Percentiles rank a stretch among this genome's conserved stretches.
These are phyloP conservation scores for Penicillium sp. DNA, from an alignment of 2,329 filamentous ascomycete species.

Conservation along the genomic window DNA sequence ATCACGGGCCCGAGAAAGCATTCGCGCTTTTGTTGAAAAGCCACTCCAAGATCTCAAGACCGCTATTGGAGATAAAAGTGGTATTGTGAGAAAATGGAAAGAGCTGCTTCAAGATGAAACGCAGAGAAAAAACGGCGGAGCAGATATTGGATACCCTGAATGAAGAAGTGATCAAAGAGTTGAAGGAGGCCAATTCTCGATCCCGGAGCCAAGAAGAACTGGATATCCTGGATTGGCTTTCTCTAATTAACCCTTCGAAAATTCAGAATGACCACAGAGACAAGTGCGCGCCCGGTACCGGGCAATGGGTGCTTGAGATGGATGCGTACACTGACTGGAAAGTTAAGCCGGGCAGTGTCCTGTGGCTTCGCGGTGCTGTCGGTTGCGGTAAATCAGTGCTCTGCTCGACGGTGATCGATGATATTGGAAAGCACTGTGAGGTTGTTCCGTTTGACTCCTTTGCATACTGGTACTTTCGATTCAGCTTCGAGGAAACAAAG, in stretches of 20 bases:
- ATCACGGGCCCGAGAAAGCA: neutral
- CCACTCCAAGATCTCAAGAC: neutral
- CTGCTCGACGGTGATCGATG: neutral
- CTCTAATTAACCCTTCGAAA: neutral
- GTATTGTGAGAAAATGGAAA: neutral
- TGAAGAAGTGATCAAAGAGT: neutral
- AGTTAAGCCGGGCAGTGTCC: neutral
- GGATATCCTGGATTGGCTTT: neutral
- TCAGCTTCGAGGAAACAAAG: neutral
- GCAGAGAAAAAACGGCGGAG: neutral
- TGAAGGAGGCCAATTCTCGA: neutral
- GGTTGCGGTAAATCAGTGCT: neutral
- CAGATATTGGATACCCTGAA: neutral
- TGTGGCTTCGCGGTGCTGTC: neutral
- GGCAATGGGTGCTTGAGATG: neutral
- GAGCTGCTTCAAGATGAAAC: neutral
- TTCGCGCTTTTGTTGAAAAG: neutral
- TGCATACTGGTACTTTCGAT: neutral
- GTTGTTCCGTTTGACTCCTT: neutral
- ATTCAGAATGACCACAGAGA: neutral
- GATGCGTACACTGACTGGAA: neutral
- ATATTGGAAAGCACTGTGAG: neutral
- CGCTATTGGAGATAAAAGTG: neutral
- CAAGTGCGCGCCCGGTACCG: neutral
- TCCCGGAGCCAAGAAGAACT: neutral